Evolutionary conservation across 345 rosid genomes (phyloP), one percentile per base, ranked within the genome.

Genomic region (Luvunga scandens): DNA sequence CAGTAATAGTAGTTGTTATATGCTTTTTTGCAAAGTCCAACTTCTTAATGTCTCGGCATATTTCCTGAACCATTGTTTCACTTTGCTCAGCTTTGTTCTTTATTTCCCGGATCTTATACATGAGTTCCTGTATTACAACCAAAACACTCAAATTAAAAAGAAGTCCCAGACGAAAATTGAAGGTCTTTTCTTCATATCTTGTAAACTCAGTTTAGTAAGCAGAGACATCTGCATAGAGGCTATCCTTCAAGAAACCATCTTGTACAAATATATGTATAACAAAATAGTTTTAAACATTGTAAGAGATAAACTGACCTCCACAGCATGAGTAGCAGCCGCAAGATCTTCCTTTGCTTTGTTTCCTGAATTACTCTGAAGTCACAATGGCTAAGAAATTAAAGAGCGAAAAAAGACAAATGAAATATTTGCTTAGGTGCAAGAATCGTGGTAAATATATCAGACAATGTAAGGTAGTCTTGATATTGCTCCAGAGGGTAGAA

Each of bases 61-160:
- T 96, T 85, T 96, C 98, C 87, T 94, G 97, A 67, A 96, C 99
- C 99, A 96, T 94, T 19, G 97, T 88, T 86, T 96, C 99, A 87
- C 99, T 96, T 83, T 96, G 99, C 86, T 89, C 98, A 36, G 99
- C 99, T 86, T 96, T 96, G 85, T 95, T 90, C 86, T 96, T 96
- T 83, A 96, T 96, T 87, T 96, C 98, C 74, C 90, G 97, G 76
- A 96, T 90, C 84, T 92, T 96, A 84, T 88, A 84, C 88, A 89
- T 94, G 76, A 96, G 95, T 75, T 96, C 99, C 99, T 96, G 88
- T 38, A 48, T 67, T 25, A 64, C 63, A 73, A 63, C n/a, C 61
- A 83, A 77, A 56, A 66, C 39, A 25, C 60, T 12, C n/a, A 82
- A 77, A 60, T 64, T 8, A 67, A 71, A 61, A 69, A 34, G n/a